phyloP scores from a whole-genome alignment of 305 asterid genomes.

The Euphrasia arctica region DNA sequence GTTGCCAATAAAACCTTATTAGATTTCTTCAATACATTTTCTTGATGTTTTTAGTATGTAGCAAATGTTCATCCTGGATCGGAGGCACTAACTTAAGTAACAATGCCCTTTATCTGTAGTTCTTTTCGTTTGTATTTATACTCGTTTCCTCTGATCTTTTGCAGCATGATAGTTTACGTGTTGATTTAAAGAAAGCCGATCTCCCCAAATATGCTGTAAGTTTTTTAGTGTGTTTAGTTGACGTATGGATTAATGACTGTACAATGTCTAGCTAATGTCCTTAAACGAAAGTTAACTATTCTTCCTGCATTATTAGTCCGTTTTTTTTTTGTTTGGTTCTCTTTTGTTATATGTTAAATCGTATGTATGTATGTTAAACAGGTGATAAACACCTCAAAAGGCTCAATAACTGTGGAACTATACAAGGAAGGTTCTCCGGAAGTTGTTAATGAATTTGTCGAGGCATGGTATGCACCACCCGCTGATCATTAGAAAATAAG shows the following conservation, averaged over 20 bases:
- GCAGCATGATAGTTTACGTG: slow-evolving; percentile 46
- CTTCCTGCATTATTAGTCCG: slow-evolving; percentile 13
- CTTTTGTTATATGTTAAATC: slow-evolving; percentile 16
- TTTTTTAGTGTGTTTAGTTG: slow-evolving; percentile 20
- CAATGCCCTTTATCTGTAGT: slow-evolving; percentile 3
- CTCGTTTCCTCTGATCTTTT: slow-evolving; percentile 19
- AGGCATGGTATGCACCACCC: slow-evolving; percentile 50
- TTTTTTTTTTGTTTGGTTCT: background rate
- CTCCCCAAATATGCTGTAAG: slow-evolving; percentile 88
- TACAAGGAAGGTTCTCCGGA: slow-evolving; percentile 86
- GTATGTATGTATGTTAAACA: slow-evolving; percentile 28
- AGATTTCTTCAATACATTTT: background rate
- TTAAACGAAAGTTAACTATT: slow-evolving; percentile 3
- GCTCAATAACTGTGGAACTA: slow-evolving; percentile 75
- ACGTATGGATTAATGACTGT: slow-evolving; percentile 12
- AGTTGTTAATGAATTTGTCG: slow-evolving; percentile 62
- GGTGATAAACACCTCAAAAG: slow-evolving; percentile 83
- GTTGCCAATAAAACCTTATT: background rate
- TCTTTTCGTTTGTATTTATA: background rate
- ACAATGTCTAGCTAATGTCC: slow-evolving; percentile 3
- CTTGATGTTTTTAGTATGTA: background rate
- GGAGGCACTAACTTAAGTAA: no score
- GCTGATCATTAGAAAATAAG: slow-evolving; percentile 18
- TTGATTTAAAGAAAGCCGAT: slow-evolving; percentile 42
- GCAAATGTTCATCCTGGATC: background rate